Conservation (phyloP, 805 yeast species). For the Myxozyma mucilagina region DNA sequence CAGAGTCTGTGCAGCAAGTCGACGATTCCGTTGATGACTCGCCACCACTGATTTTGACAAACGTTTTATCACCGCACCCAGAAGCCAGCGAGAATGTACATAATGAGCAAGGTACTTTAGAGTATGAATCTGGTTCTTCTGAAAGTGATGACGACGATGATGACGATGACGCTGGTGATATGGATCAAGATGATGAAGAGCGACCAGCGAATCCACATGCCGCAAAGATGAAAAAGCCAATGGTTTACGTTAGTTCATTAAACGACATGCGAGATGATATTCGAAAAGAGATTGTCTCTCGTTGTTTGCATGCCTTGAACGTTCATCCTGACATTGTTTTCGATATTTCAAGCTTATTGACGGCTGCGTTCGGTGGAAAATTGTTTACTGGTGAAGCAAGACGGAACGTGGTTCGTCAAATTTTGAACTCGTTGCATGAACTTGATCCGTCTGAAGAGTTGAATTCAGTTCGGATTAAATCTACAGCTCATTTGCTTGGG, state of each 20-base stretch:
- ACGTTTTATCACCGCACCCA: neutral
- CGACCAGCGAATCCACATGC: neutral
- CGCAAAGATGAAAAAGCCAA: neutral
- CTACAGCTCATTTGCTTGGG: slow-evolving; percentile 35
- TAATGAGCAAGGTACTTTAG: neutral
- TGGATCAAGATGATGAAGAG: neutral
- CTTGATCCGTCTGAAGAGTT: slow-evolving; percentile 3
- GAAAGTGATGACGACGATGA: neutral
- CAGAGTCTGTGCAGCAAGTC: too few species aligned
- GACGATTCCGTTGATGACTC: too few species aligned
- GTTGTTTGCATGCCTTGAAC: slow-evolving; percentile 31
- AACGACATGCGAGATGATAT: slow-evolving; percentile 33
- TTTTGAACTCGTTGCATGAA: neutral
- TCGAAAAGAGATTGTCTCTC: slow-evolving; percentile 25
- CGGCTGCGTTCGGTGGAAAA: slow-evolving; percentile 22
- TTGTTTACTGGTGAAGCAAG: neutral
- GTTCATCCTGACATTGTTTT: slow-evolving; percentile 33
- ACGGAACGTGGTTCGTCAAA: neutral
- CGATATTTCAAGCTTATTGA: slow-evolving; percentile 30
- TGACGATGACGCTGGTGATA: neutral
- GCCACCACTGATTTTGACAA: neutral
- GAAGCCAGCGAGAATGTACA: neutral
- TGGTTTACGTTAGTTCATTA: slow-evolving; percentile 27
- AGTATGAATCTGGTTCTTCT: neutral
- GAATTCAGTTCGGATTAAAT: slow-evolving; percentile 1